Conservation (phyloP, 2,329 filamentous ascomycete genomes). For the Scolecobasidium constrictum region DNA sequence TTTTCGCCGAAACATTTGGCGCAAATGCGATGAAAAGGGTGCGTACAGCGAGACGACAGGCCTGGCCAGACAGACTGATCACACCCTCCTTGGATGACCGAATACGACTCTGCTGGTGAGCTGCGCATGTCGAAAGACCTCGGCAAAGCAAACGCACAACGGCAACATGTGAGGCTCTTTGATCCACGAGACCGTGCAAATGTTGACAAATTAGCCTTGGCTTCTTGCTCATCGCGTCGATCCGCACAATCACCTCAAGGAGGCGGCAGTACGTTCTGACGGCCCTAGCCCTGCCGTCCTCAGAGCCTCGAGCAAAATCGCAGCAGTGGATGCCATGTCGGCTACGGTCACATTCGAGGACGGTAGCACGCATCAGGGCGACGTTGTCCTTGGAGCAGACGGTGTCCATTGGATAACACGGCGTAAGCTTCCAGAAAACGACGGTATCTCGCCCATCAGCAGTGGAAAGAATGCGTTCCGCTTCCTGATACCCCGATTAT, state of each 20-base stretch:
- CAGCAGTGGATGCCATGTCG: constrained; percentile 29
- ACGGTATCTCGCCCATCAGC: constrained; percentile 28
- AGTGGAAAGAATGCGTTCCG: constrained; percentile 48
- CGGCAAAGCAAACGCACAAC: too few species aligned
- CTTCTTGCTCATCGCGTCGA: constrained; percentile 42
- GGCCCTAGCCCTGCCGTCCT: too few species aligned
- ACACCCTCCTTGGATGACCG: constrained; percentile 32
- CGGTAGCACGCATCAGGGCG: constrained; percentile 33
- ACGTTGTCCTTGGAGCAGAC: constrained; percentile 45
- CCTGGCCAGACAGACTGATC: too few species aligned
- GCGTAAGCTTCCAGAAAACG: constrained; percentile 19
- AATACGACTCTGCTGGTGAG: constrained; percentile 24
- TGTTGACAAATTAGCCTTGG: constrained; percentile 46
- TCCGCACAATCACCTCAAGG: constrained; percentile 43
- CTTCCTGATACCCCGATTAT: constrained; percentile 41
- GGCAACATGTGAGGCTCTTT: too few species aligned
- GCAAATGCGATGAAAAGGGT: constrained; percentile 15
- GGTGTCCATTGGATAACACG: constrained; percentile 34
- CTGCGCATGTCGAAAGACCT: constrained; percentile 23
- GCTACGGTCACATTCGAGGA: constrained; percentile 35
- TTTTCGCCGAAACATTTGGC: constrained; percentile 29
- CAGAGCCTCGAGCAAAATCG: constrained; percentile 31
- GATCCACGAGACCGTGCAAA: too few species aligned
- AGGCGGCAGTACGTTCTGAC: constrained; percentile 31
- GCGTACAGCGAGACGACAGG: constrained; percentile 13